Base-by-base conservation (phyloP, 1,139 yeast species). In the Taphrina deformans region DNA sequence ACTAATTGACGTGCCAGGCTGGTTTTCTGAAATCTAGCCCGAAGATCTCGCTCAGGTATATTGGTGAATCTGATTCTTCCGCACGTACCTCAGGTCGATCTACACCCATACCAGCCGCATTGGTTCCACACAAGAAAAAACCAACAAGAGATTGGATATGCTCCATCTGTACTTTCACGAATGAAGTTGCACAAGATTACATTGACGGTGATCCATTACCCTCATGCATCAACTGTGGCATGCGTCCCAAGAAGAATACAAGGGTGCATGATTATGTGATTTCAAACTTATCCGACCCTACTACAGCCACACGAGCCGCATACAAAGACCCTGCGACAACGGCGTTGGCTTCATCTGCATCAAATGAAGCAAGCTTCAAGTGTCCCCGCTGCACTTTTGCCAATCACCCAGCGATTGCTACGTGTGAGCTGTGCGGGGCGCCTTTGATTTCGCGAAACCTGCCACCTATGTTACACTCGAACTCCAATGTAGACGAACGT, bases 381-480 rank as follows among this genome's bases (percentile, higher is more conserved):
- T 93, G 99, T 70, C 86, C 91, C 0, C 80, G 82, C 53, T 93
- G 98, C 72, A 93, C 98, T 0, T 93, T 92, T 72, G 78, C 84
- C 16, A 93, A 93, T 73, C 97, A 92, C 74, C 88, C 92, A 0
- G 83, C 89, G 2, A 78, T 93, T 79, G 78, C 81, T 56, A 80
- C 79, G 69, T 93, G 99, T 74, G 99, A 93, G 74, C 82, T 93
- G 73, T 93, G 98, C 77, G 97, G 96, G 0, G 79, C 87, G 0
- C 80, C 82, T 55, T 77, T 89, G 31, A 75, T 78, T 1, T 72
- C 77, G 2, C 72, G 75, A 3, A 71, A 74, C 23, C 70, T 70
- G 62, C 75, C 74, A 16, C 71, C 74, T 7, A 69, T 70, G 33
- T 66, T 74, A 53, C 41, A 44, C 51, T 61, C 61, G 44, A 16